Conservation (phyloP, 1,139 yeast species). For the Geotrichum candidum region DNA sequence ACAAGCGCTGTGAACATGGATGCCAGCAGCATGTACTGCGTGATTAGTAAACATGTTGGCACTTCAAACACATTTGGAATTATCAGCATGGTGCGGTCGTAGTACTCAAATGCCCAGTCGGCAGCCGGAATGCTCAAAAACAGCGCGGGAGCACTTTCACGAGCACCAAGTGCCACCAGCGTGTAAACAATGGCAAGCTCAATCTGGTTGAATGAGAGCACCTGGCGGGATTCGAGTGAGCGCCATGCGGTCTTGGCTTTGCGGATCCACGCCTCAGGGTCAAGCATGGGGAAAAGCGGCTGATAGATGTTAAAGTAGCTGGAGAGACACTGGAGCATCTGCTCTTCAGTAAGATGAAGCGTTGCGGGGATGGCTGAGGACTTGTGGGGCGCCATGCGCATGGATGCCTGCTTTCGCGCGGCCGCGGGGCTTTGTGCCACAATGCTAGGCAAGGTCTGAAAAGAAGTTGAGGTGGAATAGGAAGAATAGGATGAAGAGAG, state of each 20-base stretch:
- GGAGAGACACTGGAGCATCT: conserved; percentile 25
- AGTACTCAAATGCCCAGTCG: conserved; percentile 23
- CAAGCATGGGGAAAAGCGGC: conserved; percentile 21
- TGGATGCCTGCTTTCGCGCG: background rate
- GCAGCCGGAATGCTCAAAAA: conserved; percentile 14
- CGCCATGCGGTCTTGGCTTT: conserved; percentile 26
- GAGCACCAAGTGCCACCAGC: conserved; percentile 24
- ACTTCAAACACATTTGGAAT: conserved; percentile 21
- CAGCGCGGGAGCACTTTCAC: background rate
- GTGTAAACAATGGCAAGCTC: conserved; percentile 24
- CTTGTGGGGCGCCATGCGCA: background rate
- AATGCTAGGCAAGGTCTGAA: background rate
- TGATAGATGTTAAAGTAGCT: conserved; percentile 21
- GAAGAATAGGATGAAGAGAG: background rate
- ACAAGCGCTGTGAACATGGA: conserved; percentile 19
- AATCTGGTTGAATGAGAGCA: conserved; percentile 12
- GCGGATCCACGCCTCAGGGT: conserved; percentile 23
- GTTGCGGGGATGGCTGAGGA: background rate
- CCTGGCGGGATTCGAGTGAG: conserved; percentile 21
- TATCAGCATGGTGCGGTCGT: conserved; percentile 17
- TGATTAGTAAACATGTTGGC: conserved; percentile 16
- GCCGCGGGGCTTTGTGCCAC: background rate
- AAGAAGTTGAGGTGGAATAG: background rate
- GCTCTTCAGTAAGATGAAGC: conserved; percentile 15
- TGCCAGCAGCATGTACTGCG: conserved; percentile 21